These are phyloP conservation scores for Hymenoscyphus albidus DNA, from an alignment of 2,329 filamentous ascomycete genomes.

Conservation along the genomic window DNA sequence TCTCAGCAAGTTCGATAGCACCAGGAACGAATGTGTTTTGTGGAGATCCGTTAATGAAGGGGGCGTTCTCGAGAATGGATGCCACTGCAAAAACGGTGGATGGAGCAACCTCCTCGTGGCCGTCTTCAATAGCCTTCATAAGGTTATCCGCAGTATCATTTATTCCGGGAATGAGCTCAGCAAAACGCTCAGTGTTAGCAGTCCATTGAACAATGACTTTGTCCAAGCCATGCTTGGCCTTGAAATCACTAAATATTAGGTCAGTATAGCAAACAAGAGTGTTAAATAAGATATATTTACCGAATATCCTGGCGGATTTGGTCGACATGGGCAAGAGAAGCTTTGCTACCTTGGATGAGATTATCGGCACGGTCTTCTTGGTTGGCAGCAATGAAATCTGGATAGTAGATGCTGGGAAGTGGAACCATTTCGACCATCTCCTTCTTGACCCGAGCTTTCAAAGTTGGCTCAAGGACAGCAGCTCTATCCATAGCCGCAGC, in stretches of 20 bases:
- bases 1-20: constrained; percentile 81
- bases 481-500: constrained; percentile 93
- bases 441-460: constrained; percentile 87
- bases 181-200: constrained; percentile 96
- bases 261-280: neutral
- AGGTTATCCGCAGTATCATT: constrained; percentile 97
- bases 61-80: constrained; percentile 80
- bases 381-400: constrained; percentile 98
- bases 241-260: constrained; percentile 66
- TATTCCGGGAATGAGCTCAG: constrained; percentile 80
- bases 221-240: constrained; percentile 76
- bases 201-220: constrained; percentile 98
- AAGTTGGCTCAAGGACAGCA: constrained; percentile 87
- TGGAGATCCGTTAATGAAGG: constrained; percentile 98
- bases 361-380: constrained; percentile 97
- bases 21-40: constrained; percentile 99
- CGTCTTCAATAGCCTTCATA: constrained; percentile 77
- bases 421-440: constrained; percentile 88
- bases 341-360: constrained; percentile 76
- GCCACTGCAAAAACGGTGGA: constrained; percentile 96
- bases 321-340: constrained; percentile 83
- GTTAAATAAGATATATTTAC: constrained; percentile 41
- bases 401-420: constrained; percentile 95
- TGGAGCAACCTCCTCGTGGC: constrained; percentile 87
- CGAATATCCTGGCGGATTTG: constrained; percentile 89